Percentiles rank a stretch among this genome's conserved stretches.
Conservation (phyloP, 441 rosid species). For the Erodium moschatum region DNA sequence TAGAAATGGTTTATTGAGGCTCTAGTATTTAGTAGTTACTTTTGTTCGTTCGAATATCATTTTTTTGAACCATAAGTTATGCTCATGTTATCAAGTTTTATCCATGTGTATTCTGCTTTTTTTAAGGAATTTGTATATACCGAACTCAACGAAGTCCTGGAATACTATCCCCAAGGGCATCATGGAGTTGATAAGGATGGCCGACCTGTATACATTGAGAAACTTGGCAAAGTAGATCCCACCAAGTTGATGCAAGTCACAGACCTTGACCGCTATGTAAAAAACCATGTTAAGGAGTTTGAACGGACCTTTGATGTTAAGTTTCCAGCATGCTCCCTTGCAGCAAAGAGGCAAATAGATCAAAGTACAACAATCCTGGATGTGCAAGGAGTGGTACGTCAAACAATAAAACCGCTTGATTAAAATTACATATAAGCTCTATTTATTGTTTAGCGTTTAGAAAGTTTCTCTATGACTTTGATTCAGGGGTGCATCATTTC, state of each 20-base stretch:
- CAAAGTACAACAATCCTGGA: conserved; percentile 89
- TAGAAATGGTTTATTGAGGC: neutral
- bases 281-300: conserved; percentile 75
- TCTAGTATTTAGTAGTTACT: neutral
- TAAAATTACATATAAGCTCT: conserved; percentile 13
- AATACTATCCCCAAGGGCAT: conserved; percentile 78
- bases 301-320: conserved; percentile 64
- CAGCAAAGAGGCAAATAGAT: conserved; percentile 71
- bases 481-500: neutral
- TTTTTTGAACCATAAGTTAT: neutral
- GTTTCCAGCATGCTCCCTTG: conserved; percentile 74
- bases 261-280: conserved; percentile 69
- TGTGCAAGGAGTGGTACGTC: conserved; percentile 91
- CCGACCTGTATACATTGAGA: conserved; percentile 72
- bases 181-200: conserved; percentile 90
- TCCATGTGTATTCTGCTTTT: conserved; percentile 13
- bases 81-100: neutral
- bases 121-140: conserved; percentile 63
- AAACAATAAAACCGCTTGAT: neutral
- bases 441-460: neutral
- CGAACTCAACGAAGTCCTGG: conserved; percentile 49
- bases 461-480: neutral
- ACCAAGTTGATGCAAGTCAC: conserved; percentile 80
- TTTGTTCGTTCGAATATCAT: neutral
- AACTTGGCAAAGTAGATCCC: conserved; percentile 68